Conservation (phyloP, 805 yeast genomes). For the Candida verbasci region DNA sequence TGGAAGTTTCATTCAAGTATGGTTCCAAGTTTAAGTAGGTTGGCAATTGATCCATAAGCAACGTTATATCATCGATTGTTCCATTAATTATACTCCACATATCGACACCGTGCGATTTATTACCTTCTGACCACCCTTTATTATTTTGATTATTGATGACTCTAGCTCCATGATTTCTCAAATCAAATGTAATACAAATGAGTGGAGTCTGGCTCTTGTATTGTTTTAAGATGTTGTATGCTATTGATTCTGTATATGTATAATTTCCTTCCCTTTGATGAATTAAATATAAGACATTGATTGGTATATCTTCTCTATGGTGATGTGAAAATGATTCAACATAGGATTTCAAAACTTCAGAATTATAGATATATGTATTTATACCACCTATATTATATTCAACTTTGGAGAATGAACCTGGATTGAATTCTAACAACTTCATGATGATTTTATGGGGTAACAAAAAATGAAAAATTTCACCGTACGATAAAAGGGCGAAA, state of each 20-base stretch:
- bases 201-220: conserved; percentile 26
- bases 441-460: too few relatives aligned
- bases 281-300: conserved; percentile 39
- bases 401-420: conserved; percentile 12
- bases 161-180: conserved; percentile 55
- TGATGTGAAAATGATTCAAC: conserved; percentile 14
- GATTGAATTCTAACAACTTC: conserved; percentile 15
- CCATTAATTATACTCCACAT: conserved; percentile 48
- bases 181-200: conserved; percentile 49
- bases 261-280: conserved; percentile 45
- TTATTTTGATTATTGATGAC: conserved; percentile 30
- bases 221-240: conserved; percentile 30
- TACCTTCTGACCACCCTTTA: conserved; percentile 44
- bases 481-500: too few relatives aligned
- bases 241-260: conserved; percentile 35
- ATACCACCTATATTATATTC: conserved; percentile 41
- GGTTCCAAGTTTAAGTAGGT: conserved; percentile 30
- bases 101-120: conserved; percentile 47
- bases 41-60: conserved; percentile 44
- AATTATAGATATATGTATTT: conserved; percentile 39
- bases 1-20: conserved; percentile 12
- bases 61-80: conserved; percentile 39
- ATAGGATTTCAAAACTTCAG: conserved; percentile 23
- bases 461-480: too few relatives aligned
- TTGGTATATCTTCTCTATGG: conserved; percentile 18